Base-by-base conservation (phyloP, 2,329 filamentous ascomycete genomes). In the Emergomyces africanus region DNA sequence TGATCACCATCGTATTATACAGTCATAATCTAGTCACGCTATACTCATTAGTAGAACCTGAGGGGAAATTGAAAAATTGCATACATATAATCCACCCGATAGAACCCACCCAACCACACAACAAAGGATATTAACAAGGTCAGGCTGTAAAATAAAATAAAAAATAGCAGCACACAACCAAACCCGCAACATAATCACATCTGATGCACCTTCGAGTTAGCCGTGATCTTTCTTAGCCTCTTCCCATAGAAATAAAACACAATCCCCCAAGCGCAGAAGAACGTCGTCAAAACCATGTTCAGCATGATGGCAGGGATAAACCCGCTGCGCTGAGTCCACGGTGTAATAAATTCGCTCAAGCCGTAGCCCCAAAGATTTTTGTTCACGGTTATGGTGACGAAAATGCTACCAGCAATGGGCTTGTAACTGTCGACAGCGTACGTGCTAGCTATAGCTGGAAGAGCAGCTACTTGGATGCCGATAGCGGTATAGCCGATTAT, bases 341-440 rank as follows among this genome's bases (percentile, higher is more conserved):
- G 70, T 0, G 78, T 81, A 60, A 82, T 78, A 62, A 81, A 82
- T 58, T 81, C 79, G 55, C 72, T 72, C 63, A 84, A 80, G 0
- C 82, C 81, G 66, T 83, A 85, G 0, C 83, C 82, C 80, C 81
- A 84, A 0, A 84, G 58, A 59, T 85, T 85, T 72, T 85, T 85
- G 65, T 83, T 83, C 51, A 85, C 81, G 57, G 82, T 85, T 63
- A 83, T 79, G 8, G 78, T 74, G 0, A 85, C 82, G 66, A 85
- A 82, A 54, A 85, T 71, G 2, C 76, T 78, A 2, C 83, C 82
- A 0, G 82, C 77, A 2, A 85, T 79, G 0, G 83, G 81, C 70
- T 85, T 86, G 69, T 86, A 86, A 59, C 77, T 80, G 67, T 86
- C 83, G 18, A 86, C 78, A 0, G 82, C 81, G 65, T 85, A 85